Conservation (phyloP, 2,329 filamentous ascomycete species). For the Fusarium anguioides region DNA sequence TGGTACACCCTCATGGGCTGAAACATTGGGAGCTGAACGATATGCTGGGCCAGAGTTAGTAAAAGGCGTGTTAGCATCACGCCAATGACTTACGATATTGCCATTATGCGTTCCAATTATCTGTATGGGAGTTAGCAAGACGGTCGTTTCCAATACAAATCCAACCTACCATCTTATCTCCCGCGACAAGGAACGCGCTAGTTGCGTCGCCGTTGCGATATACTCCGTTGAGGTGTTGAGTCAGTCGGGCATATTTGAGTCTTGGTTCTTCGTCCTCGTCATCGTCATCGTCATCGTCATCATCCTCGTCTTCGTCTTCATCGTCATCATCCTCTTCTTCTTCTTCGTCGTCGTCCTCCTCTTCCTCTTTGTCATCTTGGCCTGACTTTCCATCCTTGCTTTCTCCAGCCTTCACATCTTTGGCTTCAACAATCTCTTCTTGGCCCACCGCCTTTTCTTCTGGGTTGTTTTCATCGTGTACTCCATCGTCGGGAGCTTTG, state of each 20-base stretch:
- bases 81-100: constrained; percentile 78
- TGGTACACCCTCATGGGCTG: constrained; percentile 87
- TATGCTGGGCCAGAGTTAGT: constrained; percentile 70
- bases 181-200: constrained; percentile 87
- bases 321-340: constrained; percentile 58
- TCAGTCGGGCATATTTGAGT: constrained; percentile 91
- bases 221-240: constrained; percentile 79
- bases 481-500: constrained; percentile 28
- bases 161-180: constrained; percentile 89
- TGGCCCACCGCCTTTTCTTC: constrained; percentile 46
- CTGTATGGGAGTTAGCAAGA: constrained; percentile 57
- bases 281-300: constrained; percentile 68
- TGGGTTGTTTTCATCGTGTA: constrained; percentile 52
- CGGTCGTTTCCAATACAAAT: neutral
- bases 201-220: constrained; percentile 97
- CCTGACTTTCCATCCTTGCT: constrained; percentile 37
- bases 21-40: constrained; percentile 84
- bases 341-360: constrained; percentile 40
- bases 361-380: constrained; percentile 29
- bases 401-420: constrained; percentile 17
- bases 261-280: constrained; percentile 90
- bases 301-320: constrained; percentile 73
- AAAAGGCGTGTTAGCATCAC: neutral
- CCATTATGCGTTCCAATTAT: constrained; percentile 96
- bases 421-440: neutral